Evolutionary conservation across 2,329 filamentous ascomycete genomes (phyloP), one percentile per base, ranked within the genome.

Genomic region (Zymoseptoria tritici): DNA sequence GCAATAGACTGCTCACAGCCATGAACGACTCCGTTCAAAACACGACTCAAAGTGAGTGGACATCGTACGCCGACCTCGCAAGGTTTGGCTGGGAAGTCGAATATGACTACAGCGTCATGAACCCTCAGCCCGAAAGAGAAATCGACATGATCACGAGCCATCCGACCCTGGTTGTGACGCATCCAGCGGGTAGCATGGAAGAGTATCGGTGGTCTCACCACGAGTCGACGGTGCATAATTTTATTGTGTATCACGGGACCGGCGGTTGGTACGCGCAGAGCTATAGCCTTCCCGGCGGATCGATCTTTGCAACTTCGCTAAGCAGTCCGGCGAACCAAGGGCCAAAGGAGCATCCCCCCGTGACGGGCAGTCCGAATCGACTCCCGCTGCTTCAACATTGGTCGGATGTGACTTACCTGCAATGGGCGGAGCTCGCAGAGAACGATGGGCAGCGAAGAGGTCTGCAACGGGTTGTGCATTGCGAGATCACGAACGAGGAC

Each of bases 361-460:
- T 63, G 26, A 29, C 26, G 26, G 26, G 26, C 26, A 29, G 26
- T 29, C 26, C 26, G 26, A 29, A 29, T 29, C 26, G 26, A 29
- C 26, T 29, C 7, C 52, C 60, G 9, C 46, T 21, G 1, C 42
- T 63, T 16, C 52, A 57, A 13, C 59, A 57, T 11, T 59, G 54
- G 52, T 63, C 60, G 4, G 64, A 64, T 51, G 51, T 63, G 19
- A 53, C 57, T 11, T 66, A 57, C 16, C 56, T 66, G 24, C 49
- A 61, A 20, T 64, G 52, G 9, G 58, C 55, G 36, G 51, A 60
- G 29, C n/a, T 61, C 9, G 60, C 57, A 26, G 46, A 36, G 20
- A 22, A 52, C 24, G 24, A 60, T 9, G 53, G 42, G 16, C 53
- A 55, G 20, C 51, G 52, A 51, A 59, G 46, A 42, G n/a, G 50